phyloP scores from a whole-genome alignment of 495 filamentous ascomycete genomes.

The Recurvomyces mirabilis region DNA sequence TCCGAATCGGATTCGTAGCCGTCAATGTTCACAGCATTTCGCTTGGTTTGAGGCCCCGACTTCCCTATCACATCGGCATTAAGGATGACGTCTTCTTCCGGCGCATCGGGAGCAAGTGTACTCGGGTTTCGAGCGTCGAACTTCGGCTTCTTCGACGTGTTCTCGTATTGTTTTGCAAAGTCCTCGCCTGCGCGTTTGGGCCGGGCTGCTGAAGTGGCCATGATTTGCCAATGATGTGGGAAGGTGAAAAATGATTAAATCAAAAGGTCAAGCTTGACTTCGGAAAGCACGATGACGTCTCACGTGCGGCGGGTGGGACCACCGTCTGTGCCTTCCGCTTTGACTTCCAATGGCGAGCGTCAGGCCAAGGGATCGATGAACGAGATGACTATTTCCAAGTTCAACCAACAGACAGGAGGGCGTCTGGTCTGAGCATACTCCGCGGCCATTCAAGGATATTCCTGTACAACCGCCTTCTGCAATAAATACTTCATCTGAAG shows the following conservation, averaged over 20 bases:
- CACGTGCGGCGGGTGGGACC: too few relatives aligned
- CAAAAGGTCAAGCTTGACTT: too few relatives aligned
- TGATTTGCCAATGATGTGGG: neutral
- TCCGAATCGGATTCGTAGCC: constrained; percentile 94
- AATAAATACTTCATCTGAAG: too few relatives aligned
- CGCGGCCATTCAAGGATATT: too few relatives aligned
- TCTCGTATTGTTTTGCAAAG: constrained; percentile 52
- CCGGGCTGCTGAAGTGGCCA: constrained; percentile 41
- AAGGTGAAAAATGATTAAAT: neutral
- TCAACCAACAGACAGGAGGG: too few relatives aligned
- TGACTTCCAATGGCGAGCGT: too few relatives aligned
- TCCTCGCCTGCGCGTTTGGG: constrained; percentile 75
- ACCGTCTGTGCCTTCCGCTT: too few relatives aligned
- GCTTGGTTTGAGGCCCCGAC: constrained; percentile 64
- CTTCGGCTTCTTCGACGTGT: constrained; percentile 67
- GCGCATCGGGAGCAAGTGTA: constrained; percentile 65
- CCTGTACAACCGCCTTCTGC: too few relatives aligned
- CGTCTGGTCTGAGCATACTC: too few relatives aligned
- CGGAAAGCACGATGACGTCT: too few relatives aligned
- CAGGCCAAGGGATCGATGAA: too few relatives aligned
- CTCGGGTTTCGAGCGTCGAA: constrained; percentile 95
- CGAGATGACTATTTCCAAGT: too few relatives aligned
- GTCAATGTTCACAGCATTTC: constrained; percentile 87
- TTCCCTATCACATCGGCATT: constrained; percentile 89
- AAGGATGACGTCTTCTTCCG: constrained; percentile 68